A percentile compares a stretch with the other conserved stretches of the same genome.
phyloP scores from a whole-genome alignment of 139 green algal genomes.

The Ettlia oleoabundans region DNA sequence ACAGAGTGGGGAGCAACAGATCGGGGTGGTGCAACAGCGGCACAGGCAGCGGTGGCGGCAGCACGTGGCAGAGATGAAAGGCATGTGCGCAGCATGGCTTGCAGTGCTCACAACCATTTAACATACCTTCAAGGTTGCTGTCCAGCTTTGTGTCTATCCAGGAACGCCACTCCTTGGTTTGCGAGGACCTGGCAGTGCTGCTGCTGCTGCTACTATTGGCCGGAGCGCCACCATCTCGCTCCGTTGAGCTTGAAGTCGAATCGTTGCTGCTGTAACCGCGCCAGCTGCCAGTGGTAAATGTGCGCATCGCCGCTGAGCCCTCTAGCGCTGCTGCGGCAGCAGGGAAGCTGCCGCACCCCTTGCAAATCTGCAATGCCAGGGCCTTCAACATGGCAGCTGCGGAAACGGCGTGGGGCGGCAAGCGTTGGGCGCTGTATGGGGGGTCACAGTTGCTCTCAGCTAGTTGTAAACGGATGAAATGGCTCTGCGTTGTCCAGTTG shows the following conservation, averaged over 20 bases:
- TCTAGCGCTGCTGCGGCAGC: neutral
- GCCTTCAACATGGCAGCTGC: neutral
- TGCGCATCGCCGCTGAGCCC: neutral
- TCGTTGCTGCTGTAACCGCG: neutral
- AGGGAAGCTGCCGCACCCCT: neutral
- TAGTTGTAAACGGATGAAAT: no score
- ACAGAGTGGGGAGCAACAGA: no score
- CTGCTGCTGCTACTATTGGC: neutral
- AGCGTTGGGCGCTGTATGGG: neutral
- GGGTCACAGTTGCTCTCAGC: neutral
- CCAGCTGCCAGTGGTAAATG: neutral
- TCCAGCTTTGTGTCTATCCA: constrained; percentile 40
- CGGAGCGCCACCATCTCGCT: neutral
- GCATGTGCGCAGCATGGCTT: neutral
- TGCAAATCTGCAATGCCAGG: neutral
- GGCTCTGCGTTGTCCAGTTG: no score
- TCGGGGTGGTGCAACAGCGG: no score
- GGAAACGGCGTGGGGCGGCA: no score
- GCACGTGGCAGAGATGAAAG: no score
- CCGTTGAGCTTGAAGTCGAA: neutral
- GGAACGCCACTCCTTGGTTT: constrained; percentile 39
- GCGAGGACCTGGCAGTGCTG: neutral
- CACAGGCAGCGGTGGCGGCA: no score
- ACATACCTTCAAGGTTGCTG: constrained; percentile 15
- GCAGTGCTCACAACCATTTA: neutral